A percentile compares a stretch with the other conserved stretches of the same genome.
Conservation (phyloP, 108 stramenopile species). For the Hondaea fermentalgiana region DNA sequence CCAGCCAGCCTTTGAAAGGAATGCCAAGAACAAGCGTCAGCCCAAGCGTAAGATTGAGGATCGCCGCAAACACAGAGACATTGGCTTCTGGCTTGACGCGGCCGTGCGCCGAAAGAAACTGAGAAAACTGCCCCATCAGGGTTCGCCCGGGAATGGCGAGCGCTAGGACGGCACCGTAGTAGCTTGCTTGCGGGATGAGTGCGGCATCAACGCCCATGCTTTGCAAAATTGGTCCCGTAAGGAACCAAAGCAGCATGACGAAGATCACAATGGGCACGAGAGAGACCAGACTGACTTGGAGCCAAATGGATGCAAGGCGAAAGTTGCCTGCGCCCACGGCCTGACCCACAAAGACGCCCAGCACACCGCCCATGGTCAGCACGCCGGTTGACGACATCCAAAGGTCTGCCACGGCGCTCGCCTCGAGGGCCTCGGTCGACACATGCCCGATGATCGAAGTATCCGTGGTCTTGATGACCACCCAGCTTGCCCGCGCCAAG, state of each 20-base stretch:
- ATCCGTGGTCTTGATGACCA: constrained; percentile 66
- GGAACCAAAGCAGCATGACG: constrained; percentile 56
- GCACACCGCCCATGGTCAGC: constrained; percentile 45
- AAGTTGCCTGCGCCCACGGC: constrained; percentile 40
- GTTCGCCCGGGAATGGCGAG: constrained; percentile 57
- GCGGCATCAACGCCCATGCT: constrained; percentile 45
- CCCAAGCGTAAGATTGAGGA: constrained; percentile 57
- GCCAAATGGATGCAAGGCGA: constrained; percentile 39
- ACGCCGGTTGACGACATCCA: constrained; percentile 61
- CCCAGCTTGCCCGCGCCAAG: neutral
- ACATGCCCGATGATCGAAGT: constrained; percentile 65
- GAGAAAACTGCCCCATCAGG: constrained; percentile 54
- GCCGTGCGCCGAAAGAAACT: constrained; percentile 66
- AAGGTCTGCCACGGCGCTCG: constrained; percentile 61
- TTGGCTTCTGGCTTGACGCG: constrained; percentile 65
- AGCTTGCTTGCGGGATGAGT: constrained; percentile 56
- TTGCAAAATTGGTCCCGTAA: constrained; percentile 53
- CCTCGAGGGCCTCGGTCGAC: constrained; percentile 47
- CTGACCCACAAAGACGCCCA: constrained; percentile 44
- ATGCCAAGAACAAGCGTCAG: constrained; percentile 66
- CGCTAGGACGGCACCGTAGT: constrained; percentile 56
- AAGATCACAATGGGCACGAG: constrained; percentile 32
- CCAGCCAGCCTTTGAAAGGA: constrained; percentile 52
- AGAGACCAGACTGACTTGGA: constrained; percentile 39
- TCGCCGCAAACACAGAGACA: constrained; percentile 49